phyloP scores from a whole-genome alignment of 176 grass and related monocot genomes.

The Triticum turgidum region DNA sequence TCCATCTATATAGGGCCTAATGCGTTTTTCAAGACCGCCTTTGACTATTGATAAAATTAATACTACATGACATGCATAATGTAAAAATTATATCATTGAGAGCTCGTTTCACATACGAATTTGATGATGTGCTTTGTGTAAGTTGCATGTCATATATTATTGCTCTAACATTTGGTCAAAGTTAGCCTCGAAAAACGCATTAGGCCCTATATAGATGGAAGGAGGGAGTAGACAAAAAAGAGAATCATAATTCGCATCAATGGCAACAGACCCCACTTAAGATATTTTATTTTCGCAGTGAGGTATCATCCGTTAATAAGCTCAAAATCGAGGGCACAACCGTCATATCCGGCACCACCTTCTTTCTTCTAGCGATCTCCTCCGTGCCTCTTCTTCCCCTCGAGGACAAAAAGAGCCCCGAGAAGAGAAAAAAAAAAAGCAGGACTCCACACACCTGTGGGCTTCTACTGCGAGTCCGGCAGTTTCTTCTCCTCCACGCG shows the following conservation, averaged over 20 bases:
- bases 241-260: not conserved
- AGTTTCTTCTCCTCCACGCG: conserved; percentile 15
- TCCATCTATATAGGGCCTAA: no score
- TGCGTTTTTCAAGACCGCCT: no score
- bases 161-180: no score
- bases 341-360: conserved; percentile 7
- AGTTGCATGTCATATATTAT: no score
- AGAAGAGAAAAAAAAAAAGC: not conserved
- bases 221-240: not conserved
- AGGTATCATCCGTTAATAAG: not conserved
- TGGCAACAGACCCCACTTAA: not conserved
- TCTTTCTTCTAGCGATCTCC: conserved; percentile 45
- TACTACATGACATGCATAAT: no score
- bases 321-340: not conserved
- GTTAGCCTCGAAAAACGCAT: no score
- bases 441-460: conserved; percentile 13
- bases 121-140: no score
- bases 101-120: no score
- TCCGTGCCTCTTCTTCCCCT: not conserved
- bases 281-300: conserved; percentile 14
- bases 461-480: conserved; percentile 18
- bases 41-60: no score
- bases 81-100: no score
- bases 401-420: conserved; percentile 12
- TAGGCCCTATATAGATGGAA: no score